These are phyloP conservation scores for Balakata baccata DNA, from an alignment of 345 rosid species.

Conservation along the genomic window DNA sequence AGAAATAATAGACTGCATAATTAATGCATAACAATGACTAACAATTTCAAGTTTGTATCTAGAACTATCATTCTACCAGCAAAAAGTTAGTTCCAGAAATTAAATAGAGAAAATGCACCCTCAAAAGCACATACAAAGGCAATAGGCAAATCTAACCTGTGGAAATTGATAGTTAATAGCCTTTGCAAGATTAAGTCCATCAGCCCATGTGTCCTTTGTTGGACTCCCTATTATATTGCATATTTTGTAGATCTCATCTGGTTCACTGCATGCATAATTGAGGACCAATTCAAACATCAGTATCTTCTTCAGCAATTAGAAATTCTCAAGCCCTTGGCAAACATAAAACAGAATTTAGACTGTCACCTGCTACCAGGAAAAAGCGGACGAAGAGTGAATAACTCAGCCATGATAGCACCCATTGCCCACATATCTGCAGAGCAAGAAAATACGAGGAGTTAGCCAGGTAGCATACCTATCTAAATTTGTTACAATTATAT, in stretches of 20 bases:
- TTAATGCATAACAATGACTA: neutral
- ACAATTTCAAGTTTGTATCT: neutral
- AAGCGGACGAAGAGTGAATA: constrained; percentile 75
- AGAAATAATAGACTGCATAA: neutral
- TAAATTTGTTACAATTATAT: neutral
- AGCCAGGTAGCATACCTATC: neutral
- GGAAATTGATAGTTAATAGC: constrained; percentile 79
- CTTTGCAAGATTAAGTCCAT: constrained; percentile 82
- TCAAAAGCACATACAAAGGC: too few species aligned
- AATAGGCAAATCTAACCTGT: constrained; percentile 14
- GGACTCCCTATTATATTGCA: constrained; percentile 88
- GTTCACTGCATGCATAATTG: constrained; percentile 58
- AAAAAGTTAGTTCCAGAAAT: neutral
- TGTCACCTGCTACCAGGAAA: constrained; percentile 81
- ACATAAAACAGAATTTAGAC: neutral
- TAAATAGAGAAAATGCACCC: constrained; percentile 33
- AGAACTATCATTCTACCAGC: neutral
- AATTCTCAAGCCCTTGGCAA: neutral
- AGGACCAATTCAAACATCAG: neutral
- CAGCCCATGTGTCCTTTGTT: constrained; percentile 68
- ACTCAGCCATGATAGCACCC: constrained; percentile 97
- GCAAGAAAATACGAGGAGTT: neutral
- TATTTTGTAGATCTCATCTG: constrained; percentile 92
- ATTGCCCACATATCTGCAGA: constrained; percentile 92
- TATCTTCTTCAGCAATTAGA: neutral